phyloP scores from a whole-genome alignment of 768 basidiomycete species.

The Xerocomus spinulosus region DNA sequence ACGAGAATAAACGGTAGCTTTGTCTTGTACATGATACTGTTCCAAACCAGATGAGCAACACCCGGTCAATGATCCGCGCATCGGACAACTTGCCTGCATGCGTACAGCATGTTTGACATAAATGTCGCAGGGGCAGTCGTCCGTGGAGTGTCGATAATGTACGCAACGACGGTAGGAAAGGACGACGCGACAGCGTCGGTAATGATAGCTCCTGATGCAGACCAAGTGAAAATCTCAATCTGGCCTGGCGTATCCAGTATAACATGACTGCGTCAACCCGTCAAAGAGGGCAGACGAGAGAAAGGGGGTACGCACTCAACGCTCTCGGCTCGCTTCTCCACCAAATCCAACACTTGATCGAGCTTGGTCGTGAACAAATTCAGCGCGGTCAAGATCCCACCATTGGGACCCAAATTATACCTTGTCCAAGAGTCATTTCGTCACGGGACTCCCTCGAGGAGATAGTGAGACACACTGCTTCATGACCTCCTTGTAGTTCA shows the following conservation, averaged over 20 bases:
- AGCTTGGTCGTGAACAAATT: slow-evolving; percentile 99
- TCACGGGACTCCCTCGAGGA: slow-evolving; percentile 13
- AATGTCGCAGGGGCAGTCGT: slow-evolving; percentile 95
- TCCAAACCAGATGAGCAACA: not conserved
- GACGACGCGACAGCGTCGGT: slow-evolving; percentile 94
- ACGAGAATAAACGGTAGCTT: slow-evolving; percentile 95
- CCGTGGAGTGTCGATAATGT: slow-evolving; percentile 95
- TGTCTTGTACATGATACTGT: slow-evolving; percentile 94
- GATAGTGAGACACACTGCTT: slow-evolving; percentile 80
- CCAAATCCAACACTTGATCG: slow-evolving; percentile 87
- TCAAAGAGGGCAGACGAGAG: not conserved
- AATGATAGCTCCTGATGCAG: slow-evolving; percentile 96
- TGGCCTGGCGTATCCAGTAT: slow-evolving; percentile 97
- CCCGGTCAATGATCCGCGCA: not conserved
- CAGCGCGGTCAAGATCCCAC: slow-evolving; percentile 93
- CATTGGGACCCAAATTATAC: slow-evolving; percentile 98
- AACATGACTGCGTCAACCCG: slow-evolving; percentile 61
- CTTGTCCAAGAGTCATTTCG: slow-evolving; percentile 38
- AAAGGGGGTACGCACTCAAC: slow-evolving; percentile 65
- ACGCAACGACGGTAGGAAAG: slow-evolving; percentile 91
- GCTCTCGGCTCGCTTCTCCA: slow-evolving; percentile 84
- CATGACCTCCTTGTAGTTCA: slow-evolving; percentile 98
- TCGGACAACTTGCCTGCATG: slow-evolving; percentile 70
- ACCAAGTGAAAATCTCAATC: slow-evolving; percentile 99
- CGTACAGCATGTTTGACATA: slow-evolving; percentile 99